Base-by-base conservation (phyloP, 441 rosid species). In the Eutrema salsugineum region DNA sequence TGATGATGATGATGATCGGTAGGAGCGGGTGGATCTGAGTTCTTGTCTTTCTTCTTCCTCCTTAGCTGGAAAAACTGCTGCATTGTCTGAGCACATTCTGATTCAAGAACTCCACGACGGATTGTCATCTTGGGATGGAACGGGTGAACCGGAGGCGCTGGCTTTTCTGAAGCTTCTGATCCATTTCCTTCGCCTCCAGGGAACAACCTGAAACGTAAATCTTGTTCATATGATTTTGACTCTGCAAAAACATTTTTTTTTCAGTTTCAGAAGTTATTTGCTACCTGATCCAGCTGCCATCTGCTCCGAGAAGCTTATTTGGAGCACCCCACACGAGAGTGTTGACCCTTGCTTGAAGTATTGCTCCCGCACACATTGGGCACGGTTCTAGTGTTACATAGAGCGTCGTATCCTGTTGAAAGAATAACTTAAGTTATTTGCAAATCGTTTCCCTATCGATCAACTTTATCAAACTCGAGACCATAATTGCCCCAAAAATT, bases 331-430 rank as follows among this genome's bases (percentile, higher is more conserved):
- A 93, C 24, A 95, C 97, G 58, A 95, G 87, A 65, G 88, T 85
- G 72, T 89, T 80, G 5, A 94, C 84, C 73, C 97, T 87, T 59
- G 97, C 94, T 84, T 91, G 99, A 80, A 95, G 98, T 71, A 93
- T 89, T 70, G 99, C 99, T 71, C 99, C 99, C 69, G 98, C 99
- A 81, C 99, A 95, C 97, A 95, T 93, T 14, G 98, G 89, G 55
- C 98, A 95, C 1, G 99, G 98, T 82, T 95, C 99, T 47, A 93
- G 91, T 36, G 99, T 93, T 75, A 91, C 97, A 72, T 95, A 95
- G 47, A 93, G 91, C 5, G 97, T 88, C 0, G 97, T 77, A 38
- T 86, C 97, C 97, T 93, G 88, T 55, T 46, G 59, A 32, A 22
- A 16, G 33, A 68, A 56, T 70, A 57, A 36, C 20, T 24, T 24